phyloP scores from a whole-genome alignment of 2,329 filamentous ascomycete genomes.

The Verticillium nubilum region DNA sequence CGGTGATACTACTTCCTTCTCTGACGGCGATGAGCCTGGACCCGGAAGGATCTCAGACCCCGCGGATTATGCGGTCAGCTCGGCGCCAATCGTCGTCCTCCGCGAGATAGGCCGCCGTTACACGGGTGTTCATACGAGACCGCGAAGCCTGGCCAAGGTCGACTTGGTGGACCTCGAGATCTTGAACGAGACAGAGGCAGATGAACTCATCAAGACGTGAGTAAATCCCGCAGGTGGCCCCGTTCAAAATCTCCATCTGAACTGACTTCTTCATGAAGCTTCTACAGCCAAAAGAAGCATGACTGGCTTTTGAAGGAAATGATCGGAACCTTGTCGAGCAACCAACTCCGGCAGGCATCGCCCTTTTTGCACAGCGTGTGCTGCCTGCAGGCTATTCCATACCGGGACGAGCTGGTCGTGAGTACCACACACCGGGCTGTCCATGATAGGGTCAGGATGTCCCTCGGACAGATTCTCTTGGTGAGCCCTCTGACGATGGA shows the following conservation, averaged over 20 bases:
- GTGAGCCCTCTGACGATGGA: conserved; percentile 32
- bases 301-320: conserved; percentile 7
- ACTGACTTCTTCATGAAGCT: neutral
- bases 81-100: neutral
- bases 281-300: conserved; percentile 5
- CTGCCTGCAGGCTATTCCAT: conserved; percentile 25
- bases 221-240: too few relatives aligned
- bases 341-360: conserved; percentile 24
- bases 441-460: conserved; percentile 31
- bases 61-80: neutral
- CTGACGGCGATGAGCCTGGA: neutral
- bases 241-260: neutral
- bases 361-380: conserved; percentile 34
- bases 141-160: neutral
- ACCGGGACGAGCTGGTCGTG: conserved; percentile 4
- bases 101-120: neutral
- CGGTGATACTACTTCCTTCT: neutral
- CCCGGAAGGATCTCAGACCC: neutral
- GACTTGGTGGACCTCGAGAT: neutral
- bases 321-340: conserved; percentile 4
- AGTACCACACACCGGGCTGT: conserved; percentile 26
- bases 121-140: neutral
- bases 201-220: neutral
- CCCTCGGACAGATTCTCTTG: conserved; percentile 31
- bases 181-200: neutral